Percentiles rank a stretch among this genome's conserved stretches.
Evolutionary conservation across 805 yeast genomes (phyloP).

Genomic region (Ogataea polymorpha): DNA sequence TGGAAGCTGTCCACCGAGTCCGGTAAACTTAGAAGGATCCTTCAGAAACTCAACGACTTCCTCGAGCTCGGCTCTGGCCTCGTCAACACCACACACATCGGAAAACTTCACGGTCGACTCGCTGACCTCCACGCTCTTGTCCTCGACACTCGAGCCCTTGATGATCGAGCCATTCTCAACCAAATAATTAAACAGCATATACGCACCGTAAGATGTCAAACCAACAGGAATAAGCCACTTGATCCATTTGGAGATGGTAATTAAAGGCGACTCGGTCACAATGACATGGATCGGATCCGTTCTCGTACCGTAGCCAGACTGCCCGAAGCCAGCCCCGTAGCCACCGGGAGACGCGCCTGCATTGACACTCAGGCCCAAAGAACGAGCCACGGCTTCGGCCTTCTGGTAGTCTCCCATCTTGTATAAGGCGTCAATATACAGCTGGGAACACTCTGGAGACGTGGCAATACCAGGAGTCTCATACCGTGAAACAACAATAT

Average conservation of each 20-base stretch:
- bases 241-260: slow-evolving; percentile 79
- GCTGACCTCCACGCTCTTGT: slow-evolving; percentile 24
- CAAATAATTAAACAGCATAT: slow-evolving; percentile 71
- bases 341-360: slow-evolving; percentile 27
- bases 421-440: slow-evolving; percentile 78
- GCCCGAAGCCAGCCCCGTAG: slow-evolving; percentile 14
- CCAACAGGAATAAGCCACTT: slow-evolving; percentile 86
- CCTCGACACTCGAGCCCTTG: slow-evolving; percentile 24
- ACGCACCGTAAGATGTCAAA: slow-evolving; percentile 73
- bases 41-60: slow-evolving; percentile 97
- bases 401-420: slow-evolving; percentile 74
- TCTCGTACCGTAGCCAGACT: slow-evolving; percentile 49
- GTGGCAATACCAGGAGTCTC: slow-evolving; percentile 93
- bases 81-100: slow-evolving; percentile 97
- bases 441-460: slow-evolving; percentile 70
- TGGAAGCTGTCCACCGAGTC: slow-evolving; percentile 95
- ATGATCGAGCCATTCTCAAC: slow-evolving; percentile 76
- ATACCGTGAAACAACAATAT: slow-evolving; percentile 88
- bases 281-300: slow-evolving; percentile 92
- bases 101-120: slow-evolving; percentile 67
- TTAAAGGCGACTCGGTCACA: slow-evolving; percentile 78
- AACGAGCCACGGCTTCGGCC: slow-evolving; percentile 62
- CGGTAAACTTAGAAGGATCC: slow-evolving; percentile 94
- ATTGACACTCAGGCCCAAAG: slow-evolving; percentile 35
- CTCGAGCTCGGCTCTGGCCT: slow-evolving; percentile 94